These are phyloP conservation scores for Tetraselmis chui DNA, from an alignment of 139 green algal species.

Conservation along the genomic window DNA sequence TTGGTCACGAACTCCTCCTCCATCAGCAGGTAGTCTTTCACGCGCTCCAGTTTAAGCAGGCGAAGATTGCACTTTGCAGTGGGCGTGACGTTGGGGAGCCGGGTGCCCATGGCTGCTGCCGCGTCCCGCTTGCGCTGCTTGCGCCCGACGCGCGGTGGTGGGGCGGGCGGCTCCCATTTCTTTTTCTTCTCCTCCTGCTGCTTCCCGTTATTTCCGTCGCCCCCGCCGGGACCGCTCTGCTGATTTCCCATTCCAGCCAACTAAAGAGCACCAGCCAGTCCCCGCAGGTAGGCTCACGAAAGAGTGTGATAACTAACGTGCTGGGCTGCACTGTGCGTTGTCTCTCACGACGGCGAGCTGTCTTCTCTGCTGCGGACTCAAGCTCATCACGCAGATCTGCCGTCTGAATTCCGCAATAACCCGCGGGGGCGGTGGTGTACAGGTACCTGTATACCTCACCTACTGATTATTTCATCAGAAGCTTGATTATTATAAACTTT, in stretches of 20 bases:
- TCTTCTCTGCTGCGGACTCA: too few species aligned
- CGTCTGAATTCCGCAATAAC: too few species aligned
- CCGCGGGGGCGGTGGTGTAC: too few species aligned
- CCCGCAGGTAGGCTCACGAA: too few species aligned
- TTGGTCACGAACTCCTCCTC: constrained; percentile 98
- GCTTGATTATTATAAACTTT: too few species aligned
- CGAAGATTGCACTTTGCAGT: constrained; percentile 93
- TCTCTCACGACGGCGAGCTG: too few species aligned
- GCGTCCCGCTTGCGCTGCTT: constrained; percentile 79
- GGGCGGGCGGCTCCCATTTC: constrained; percentile 91
- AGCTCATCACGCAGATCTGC: too few species aligned
- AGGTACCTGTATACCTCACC: too few species aligned
- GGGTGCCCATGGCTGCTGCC: constrained; percentile 56
- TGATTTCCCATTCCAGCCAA: constrained; percentile 21
- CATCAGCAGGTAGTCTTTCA: constrained; percentile 99
- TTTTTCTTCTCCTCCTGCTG: constrained; percentile 85
- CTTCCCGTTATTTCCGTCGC: constrained; percentile 8
- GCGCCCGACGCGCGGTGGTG: constrained; percentile 85
- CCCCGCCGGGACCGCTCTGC: background rate
- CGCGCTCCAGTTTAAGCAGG: constrained; percentile 93
- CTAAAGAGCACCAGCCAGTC: too few species aligned
- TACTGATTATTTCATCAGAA: too few species aligned
- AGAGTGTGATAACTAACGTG: too few species aligned
- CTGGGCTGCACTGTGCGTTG: too few species aligned
- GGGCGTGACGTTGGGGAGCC: constrained; percentile 86